Base-by-base conservation (phyloP, 352 stramenopile genomes). In the Albugo candida region DNA sequence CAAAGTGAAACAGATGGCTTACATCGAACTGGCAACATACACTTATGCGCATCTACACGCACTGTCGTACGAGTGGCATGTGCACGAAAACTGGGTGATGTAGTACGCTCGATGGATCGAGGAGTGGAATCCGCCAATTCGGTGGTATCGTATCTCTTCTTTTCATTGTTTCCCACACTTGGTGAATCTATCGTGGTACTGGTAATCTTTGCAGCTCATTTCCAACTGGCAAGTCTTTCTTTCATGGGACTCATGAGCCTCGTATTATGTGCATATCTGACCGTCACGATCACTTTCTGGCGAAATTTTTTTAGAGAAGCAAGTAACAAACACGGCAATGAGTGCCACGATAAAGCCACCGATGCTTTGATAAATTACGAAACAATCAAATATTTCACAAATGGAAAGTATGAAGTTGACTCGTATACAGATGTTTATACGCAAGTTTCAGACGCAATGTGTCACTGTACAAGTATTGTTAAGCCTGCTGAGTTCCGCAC, bases 281-380 rank as follows among this genome's bases (percentile, higher is more conserved):
- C 94, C 1, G 95, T 98, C 42, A 79, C 96, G 49, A 83, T 98
- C 35, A 98, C 95, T 13, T 58, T 98, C 0, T 98, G 93, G 91
- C 76, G 95, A 24, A 98, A 98, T 55, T 96, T 97, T 54, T 98
- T 97, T 61, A 81, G 95, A 20, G 93, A 96, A 53, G 68, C 76
- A 11, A 92, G 80, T 24, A 95, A 84, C 59, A 81, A 84, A 27
- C 81, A 97, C 56, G 93, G 97, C 59, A 98, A 98, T 55, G 87
- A 97, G 59, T 97, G 92, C 65, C 92, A 98, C 57, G 93, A 98
- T 61, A 95, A 93, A 49, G 93, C 86, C 34, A 98, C 92, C 3
- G 95, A 99, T 59, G 88, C 77, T 35, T 60, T 98, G n/a, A 70
- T 97, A 21, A 98, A 98, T 58, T 98, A 97, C 61, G 94, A 98